Percentiles rank a stretch among this genome's conserved stretches.
Evolutionary conservation across 2,329 filamentous ascomycete species (phyloP).

Genomic region (Penicillium sp.): DNA sequence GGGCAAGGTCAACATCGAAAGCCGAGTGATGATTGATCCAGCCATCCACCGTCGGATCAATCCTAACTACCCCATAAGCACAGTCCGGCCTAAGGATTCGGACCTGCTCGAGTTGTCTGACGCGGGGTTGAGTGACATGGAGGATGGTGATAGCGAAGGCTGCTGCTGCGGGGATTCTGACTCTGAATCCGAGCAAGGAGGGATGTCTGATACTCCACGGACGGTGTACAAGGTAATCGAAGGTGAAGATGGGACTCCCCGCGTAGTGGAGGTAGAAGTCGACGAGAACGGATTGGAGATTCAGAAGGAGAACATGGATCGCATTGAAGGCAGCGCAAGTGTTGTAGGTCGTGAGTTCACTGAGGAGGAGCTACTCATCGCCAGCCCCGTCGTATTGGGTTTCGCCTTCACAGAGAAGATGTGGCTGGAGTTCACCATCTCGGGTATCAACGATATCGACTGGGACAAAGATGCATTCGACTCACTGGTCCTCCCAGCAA

Average conservation of each 20-base stretch:
- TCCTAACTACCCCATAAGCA: slow-evolving; percentile 78
- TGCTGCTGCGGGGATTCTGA: slow-evolving; percentile 42
- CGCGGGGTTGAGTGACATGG: slow-evolving; percentile 15
- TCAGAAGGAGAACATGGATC: slow-evolving; percentile 59
- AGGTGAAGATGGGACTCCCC: slow-evolving; percentile 53
- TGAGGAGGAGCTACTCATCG: slow-evolving; percentile 80
- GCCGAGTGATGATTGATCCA: slow-evolving; percentile 85
- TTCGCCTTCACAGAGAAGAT: slow-evolving; percentile 86
- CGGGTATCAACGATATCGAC: slow-evolving; percentile 73
- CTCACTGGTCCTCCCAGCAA: slow-evolving; percentile 69
- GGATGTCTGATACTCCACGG: slow-evolving; percentile 34
- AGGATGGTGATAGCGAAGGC: slow-evolving; percentile 39
- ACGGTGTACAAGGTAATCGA: slow-evolving; percentile 56
- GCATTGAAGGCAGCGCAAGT: slow-evolving; percentile 44
- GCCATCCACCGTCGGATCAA: slow-evolving; percentile 80
- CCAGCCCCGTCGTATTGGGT: slow-evolving; percentile 80
- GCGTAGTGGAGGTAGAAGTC: slow-evolving; percentile 56
- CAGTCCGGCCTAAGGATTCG: slow-evolving; percentile 70
- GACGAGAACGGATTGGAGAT: slow-evolving; percentile 58
- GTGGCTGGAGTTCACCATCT: slow-evolving; percentile 86
- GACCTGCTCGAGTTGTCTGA: slow-evolving; percentile 55
- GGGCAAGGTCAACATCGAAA: slow-evolving; percentile 80
- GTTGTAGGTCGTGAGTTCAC: slow-evolving; percentile 59
- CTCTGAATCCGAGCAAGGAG: slow-evolving; percentile 39
- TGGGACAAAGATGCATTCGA: slow-evolving; percentile 85